A percentile compares a stretch with the other conserved stretches of the same genome.
phyloP scores from a whole-genome alignment of 2,329 filamentous ascomycete genomes.

The Capronia epimyces region DNA sequence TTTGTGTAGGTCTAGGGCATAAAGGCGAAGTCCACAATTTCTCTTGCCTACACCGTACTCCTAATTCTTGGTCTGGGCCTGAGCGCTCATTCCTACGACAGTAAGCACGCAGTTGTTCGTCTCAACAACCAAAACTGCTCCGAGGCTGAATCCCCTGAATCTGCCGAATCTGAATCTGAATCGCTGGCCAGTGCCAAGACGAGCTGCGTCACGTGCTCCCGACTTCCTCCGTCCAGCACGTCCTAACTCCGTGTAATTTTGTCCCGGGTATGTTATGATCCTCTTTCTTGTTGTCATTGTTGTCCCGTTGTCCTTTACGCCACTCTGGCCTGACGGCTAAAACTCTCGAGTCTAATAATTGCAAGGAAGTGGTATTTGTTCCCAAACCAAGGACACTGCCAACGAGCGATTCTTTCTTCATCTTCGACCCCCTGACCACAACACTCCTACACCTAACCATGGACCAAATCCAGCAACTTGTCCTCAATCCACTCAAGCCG shows the following conservation, averaged over 20 bases:
- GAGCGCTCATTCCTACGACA: no score
- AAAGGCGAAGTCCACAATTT: no score
- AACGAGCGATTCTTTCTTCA: background rate
- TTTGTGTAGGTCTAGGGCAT: no score
- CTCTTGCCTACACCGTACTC: no score
- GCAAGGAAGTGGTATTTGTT: background rate
- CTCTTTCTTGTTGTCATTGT: background rate
- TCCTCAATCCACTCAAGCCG: slow-evolving; percentile 42
- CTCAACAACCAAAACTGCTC: no score
- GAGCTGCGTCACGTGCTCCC: no score
- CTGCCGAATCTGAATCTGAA: no score
- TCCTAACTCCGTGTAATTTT: no score
- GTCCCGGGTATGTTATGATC: background rate
- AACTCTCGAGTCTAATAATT: no score
- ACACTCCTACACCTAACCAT: slow-evolving; percentile 26
- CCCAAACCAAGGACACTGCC: background rate
- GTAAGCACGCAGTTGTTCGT: no score
- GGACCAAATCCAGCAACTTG: slow-evolving; percentile 39
- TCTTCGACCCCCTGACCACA: background rate
- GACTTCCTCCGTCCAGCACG: no score
- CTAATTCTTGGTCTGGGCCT: no score
- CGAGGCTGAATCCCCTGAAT: slow-evolving; percentile 3
- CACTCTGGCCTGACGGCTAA: slow-evolving; percentile 12
- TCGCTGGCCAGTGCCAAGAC: background rate
- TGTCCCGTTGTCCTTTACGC: background rate